Evolutionary conservation across 768 basidiomycete species (phyloP), one percentile per base, ranked within the genome.

Genomic region (Lactifluus volemus): DNA sequence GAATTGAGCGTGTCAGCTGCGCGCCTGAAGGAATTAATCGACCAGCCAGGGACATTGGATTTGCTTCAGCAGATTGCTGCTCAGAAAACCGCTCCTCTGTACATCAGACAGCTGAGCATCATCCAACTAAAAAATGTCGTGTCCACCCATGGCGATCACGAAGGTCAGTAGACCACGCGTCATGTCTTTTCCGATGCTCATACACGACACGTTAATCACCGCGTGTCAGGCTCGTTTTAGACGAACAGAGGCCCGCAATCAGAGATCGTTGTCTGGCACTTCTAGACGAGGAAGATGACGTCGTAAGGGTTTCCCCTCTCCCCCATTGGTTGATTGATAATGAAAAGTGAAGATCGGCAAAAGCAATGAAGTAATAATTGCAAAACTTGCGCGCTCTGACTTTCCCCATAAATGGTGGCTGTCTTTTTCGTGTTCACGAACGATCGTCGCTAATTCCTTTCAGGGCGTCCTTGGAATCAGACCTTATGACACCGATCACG

Each of bases 81-180:
- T 32, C 79, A 83, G 65, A 75, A 73, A 63, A 71, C 77, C 2
- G 71, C 85, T n/a, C 85, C 88, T 14, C 71, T 87, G 41, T 74
- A 75, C 15, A 80, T 93, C 53, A 83, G 92, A 45, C 81, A 88
- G 66, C 88, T 89, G 70, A 84, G 88, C 29, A 89, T 92, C 64
- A 88, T 95, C 58, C 91, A 92, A 68, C 88, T 94, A 76, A 95
- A 95, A 74, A 95, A 94, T 67, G 78, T 80, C 1, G 85, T 84
- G 2, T 71, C 85, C 4, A 74, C 74, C 52, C 85, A 89, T 96
- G 93, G 93, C 78, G 81, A 69, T 86, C 85, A 36, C 75, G 85
- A 74, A 90, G 84, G 91, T 89, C 65, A 69, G 80, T 68, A 75
- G 65, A 25, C 17, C 52, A 39, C 41, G 49, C 52, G 19, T 41